These are phyloP conservation scores for Monosporozyma solicola DNA, from an alignment of 805 yeast genomes.

Conservation along the genomic window DNA sequence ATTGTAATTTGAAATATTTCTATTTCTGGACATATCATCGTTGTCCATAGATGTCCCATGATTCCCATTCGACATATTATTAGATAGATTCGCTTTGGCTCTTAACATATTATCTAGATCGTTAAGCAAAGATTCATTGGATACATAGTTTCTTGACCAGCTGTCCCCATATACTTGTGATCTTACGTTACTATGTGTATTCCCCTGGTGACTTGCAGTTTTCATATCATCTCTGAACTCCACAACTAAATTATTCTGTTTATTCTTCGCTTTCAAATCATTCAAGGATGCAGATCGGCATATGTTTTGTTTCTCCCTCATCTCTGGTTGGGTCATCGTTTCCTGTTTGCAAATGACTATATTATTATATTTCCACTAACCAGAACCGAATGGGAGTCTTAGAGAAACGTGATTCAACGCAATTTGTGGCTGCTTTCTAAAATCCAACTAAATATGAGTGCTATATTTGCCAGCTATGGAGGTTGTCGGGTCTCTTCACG, in stretches of 20 bases:
- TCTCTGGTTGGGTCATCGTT: background rate
- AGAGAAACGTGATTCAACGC: background rate
- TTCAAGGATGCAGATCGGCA: background rate
- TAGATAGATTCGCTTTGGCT: conserved; percentile 13
- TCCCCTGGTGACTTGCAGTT: background rate
- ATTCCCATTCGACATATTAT: conserved; percentile 2
- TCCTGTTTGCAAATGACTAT: background rate
- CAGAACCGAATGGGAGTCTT: background rate
- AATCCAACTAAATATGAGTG: background rate
- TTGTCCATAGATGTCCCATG: conserved; percentile 11
- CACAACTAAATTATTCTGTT: background rate
- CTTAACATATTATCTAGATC: conserved; percentile 21
- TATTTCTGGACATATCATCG: background rate
- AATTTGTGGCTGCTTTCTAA: background rate
- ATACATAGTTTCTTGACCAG: background rate
- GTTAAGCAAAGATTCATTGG: conserved; percentile 11
- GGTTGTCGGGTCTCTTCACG: background rate
- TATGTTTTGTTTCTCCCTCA: background rate
- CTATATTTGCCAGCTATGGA: background rate
- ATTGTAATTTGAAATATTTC: background rate
- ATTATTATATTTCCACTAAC: background rate
- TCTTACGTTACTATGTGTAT: background rate
- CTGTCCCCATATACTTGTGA: background rate
- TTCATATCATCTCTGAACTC: conserved; percentile 2
- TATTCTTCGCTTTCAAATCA: background rate